These are phyloP conservation scores for Fusarium sarcochroum DNA, from an alignment of 2,329 filamentous ascomycete genomes.

Conservation along the genomic window DNA sequence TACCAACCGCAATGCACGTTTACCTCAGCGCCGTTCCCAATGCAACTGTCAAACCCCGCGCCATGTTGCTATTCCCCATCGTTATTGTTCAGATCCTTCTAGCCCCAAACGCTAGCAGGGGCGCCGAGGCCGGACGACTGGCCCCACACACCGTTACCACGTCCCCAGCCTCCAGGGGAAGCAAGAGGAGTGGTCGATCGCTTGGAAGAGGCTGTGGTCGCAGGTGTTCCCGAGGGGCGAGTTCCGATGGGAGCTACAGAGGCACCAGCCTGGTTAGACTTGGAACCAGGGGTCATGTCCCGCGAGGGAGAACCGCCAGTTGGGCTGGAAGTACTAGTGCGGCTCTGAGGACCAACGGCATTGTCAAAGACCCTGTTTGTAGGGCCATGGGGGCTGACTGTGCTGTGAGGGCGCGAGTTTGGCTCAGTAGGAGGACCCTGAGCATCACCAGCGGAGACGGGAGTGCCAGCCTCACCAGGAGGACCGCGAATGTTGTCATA, in stretches of 20 bases:
- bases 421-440: slow-evolving; percentile 64
- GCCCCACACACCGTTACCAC: slow-evolving; percentile 87
- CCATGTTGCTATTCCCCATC: slow-evolving; percentile 18
- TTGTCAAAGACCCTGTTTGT: slow-evolving; percentile 74
- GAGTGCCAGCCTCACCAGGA: slow-evolving; percentile 55
- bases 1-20: slow-evolving; percentile 42
- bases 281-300: slow-evolving; percentile 67
- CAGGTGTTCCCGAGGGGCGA: slow-evolving; percentile 76
- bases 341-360: slow-evolving; percentile 70
- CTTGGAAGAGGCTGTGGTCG: slow-evolving; percentile 69
- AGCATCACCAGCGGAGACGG: slow-evolving; percentile 57
- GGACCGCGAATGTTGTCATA: slow-evolving; percentile 72
- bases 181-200: slow-evolving; percentile 90
- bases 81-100: slow-evolving; percentile 47
- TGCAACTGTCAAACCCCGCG: slow-evolving; percentile 44
- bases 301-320: slow-evolving; percentile 84
- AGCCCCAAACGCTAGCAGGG: slow-evolving; percentile 96
- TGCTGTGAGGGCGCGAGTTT: slow-evolving; percentile 83
- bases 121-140: slow-evolving; percentile 85
- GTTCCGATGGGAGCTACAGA: slow-evolving; percentile 95
- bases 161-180: slow-evolving; percentile 89
- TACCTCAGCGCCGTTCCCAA: slow-evolving; percentile 49
- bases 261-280: slow-evolving; percentile 68
- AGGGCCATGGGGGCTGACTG: slow-evolving; percentile 79
- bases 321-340: slow-evolving; percentile 87